Evolutionary conservation across 495 filamentous ascomycete genomes (phyloP).

Genomic region (Clavariopsis aquatica): DNA sequence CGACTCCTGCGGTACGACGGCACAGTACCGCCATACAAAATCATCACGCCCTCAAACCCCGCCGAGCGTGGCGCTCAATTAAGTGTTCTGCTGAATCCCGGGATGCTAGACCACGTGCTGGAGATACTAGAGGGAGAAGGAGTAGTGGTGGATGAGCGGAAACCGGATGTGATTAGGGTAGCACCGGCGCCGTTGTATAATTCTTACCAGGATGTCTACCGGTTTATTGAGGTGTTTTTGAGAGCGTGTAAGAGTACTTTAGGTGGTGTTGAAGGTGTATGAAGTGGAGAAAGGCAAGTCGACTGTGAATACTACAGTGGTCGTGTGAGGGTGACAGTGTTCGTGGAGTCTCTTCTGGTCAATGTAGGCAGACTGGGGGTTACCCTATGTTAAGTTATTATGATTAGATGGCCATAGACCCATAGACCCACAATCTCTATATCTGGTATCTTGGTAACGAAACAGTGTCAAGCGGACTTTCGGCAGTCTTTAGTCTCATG

Average conservation of each 20-base stretch:
- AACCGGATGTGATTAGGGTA: constrained; percentile 88
- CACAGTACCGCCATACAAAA: constrained; percentile 55
- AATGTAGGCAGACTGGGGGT: background rate
- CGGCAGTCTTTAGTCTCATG: no score
- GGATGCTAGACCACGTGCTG: constrained; percentile 70
- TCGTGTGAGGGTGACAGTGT: background rate
- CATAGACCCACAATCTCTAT: no score
- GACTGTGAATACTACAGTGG: background rate
- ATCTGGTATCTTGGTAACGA: no score
- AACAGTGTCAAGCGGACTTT: no score
- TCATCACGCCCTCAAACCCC: constrained; percentile 79
- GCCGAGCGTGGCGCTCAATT: constrained; percentile 81
- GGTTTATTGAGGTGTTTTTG: constrained; percentile 59
- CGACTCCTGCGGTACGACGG: constrained; percentile 53
- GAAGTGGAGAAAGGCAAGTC: background rate
- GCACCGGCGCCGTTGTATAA: constrained; percentile 92
- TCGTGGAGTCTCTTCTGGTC: background rate
- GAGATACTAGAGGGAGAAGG: constrained; percentile 65
- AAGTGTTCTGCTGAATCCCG: constrained; percentile 67
- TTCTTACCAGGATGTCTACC: constrained; percentile 73
- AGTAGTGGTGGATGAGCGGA: constrained; percentile 84
- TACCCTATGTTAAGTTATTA: no score
- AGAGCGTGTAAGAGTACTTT: constrained; percentile 20
- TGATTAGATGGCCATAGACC: no score
- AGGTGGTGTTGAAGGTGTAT: background rate